phyloP scores from a whole-genome alignment of 2,329 filamentous ascomycete genomes.

The Colletotrichum euphorbiae region DNA sequence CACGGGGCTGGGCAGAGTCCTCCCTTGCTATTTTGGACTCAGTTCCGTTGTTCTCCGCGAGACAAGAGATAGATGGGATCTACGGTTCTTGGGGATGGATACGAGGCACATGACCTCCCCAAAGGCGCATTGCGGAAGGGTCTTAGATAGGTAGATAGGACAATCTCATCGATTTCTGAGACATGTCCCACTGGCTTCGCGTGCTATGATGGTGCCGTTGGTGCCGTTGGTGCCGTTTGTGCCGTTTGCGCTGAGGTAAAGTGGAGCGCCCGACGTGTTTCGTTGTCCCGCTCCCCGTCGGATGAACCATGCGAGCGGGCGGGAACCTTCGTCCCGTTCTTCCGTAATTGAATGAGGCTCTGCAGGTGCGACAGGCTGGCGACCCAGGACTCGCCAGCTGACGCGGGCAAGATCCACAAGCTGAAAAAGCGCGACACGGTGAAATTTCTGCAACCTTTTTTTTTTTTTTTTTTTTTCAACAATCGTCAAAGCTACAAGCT shows the following conservation, averaged over 20 bases:
- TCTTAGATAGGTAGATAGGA: constrained; percentile 11
- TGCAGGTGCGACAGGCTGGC: background rate
- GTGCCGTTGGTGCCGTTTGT: too few relatives aligned
- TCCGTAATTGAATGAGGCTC: too few relatives aligned
- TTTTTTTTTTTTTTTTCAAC: too few relatives aligned
- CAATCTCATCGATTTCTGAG: background rate
- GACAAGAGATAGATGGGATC: too few relatives aligned
- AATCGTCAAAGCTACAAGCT: too few relatives aligned
- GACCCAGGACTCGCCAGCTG: background rate
- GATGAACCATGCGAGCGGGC: too few relatives aligned
- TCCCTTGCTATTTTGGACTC: background rate
- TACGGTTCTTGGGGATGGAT: background rate
- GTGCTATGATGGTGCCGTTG: too few relatives aligned
- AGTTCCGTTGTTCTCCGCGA: too few relatives aligned
- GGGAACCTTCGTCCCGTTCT: too few relatives aligned
- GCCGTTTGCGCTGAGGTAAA: too few relatives aligned
- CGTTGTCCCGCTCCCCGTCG: too few relatives aligned
- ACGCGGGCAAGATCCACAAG: background rate
- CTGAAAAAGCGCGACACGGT: background rate
- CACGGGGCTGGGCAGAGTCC: background rate
- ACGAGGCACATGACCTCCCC: background rate
- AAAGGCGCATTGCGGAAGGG: background rate
- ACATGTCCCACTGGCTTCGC: background rate
- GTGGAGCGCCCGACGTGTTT: too few relatives aligned
- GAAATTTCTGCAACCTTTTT: constrained; percentile 13